Base-by-base conservation (phyloP, 2,329 filamentous ascomycete genomes). In the Trichoderma atroviride region DNA sequence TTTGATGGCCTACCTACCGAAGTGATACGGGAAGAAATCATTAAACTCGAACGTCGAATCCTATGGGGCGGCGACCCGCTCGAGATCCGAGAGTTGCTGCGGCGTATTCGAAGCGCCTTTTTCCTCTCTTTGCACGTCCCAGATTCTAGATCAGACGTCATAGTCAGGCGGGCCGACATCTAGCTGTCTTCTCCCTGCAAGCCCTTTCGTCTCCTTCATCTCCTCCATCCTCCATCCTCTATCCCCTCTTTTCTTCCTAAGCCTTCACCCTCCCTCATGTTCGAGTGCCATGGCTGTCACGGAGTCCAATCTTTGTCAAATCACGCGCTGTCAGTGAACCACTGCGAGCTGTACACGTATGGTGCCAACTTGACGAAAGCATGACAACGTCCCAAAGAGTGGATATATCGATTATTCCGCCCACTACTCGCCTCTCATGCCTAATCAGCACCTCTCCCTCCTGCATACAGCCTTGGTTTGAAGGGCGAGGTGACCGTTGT, bases 1-100 rank as follows among this genome's bases (percentile, higher is more conserved):
- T 78, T 76, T 37, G 66, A 56, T 6, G 74, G 70, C 19, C 53
- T 80, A 13, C 79, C 79, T 5, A 70, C 69, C 13, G 79, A 81
- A 57, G 55, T 77, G 4, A 71, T 77, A 31, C 72, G 74, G 29
- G 72, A 73, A 9, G 74, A 76, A 52, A 66, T 76, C 24, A 70
- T 72, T 14, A 70, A 69, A 13, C 71, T 81, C 31, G 71, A 76
- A 16, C 73, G 67, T 65, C 73, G 79, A 33, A 64, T 80, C 5
- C 71, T 77, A 70, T 78, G 75, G 77, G 77, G 75, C 14, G 74
- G 70, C 11, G 78, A 80, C 61, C 69, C 68, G 13, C 66, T 73
- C 11, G 64, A 72, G 11, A 70, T 62, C 22, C 75, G 73, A 60
- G 71, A 71, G 9, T 69, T 80, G 24, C 69, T 81, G 27, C 72